phyloP scores from a whole-genome alignment of 768 basidiomycete genomes.

The Termitomyces sp. region DNA sequence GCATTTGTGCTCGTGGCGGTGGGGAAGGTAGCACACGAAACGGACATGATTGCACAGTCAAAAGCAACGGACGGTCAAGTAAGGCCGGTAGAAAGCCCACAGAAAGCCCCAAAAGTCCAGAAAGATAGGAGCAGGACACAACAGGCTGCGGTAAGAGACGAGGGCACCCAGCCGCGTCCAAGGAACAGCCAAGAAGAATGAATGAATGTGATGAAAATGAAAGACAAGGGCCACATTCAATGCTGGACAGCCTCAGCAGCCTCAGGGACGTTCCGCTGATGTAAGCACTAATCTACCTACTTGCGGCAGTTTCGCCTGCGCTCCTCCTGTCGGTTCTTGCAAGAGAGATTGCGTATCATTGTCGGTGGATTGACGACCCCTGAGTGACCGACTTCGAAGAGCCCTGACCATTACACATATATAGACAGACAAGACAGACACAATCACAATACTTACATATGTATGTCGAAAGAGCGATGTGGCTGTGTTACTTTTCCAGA shows the following conservation, averaged over 20 bases:
- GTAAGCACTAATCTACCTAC: constrained; percentile 4
- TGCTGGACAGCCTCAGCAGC: constrained; percentile 7
- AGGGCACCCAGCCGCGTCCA: constrained; percentile 8
- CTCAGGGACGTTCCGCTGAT: constrained; percentile 13
- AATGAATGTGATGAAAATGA: constrained; percentile 8
- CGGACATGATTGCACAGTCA: constrained; percentile 20
- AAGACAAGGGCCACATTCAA: constrained; percentile 2
- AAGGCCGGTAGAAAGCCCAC: not conserved
- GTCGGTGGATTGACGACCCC: too few relatives aligned
- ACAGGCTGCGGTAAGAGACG: constrained; percentile 3
- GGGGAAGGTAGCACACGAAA: constrained; percentile 36
- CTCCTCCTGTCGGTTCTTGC: not conserved
- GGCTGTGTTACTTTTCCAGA: constrained; percentile 2
- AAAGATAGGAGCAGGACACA: constrained; percentile 5
- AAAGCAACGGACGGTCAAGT: constrained; percentile 5
- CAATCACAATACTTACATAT: too few relatives aligned
- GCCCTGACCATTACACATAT: not conserved
- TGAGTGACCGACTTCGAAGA: not conserved
- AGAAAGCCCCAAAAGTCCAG: not conserved
- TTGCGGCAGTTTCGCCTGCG: not conserved
- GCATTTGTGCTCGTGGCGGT: constrained; percentile 36
- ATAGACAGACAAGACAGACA: not conserved
- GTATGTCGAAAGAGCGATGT: not conserved
- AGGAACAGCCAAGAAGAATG: constrained; percentile 4
- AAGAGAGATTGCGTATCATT: not conserved